Evolutionary conservation across 2,329 filamentous ascomycete species (phyloP), one percentile per base, ranked within the genome.

Genomic region (Ambrosiella beaveri): DNA sequence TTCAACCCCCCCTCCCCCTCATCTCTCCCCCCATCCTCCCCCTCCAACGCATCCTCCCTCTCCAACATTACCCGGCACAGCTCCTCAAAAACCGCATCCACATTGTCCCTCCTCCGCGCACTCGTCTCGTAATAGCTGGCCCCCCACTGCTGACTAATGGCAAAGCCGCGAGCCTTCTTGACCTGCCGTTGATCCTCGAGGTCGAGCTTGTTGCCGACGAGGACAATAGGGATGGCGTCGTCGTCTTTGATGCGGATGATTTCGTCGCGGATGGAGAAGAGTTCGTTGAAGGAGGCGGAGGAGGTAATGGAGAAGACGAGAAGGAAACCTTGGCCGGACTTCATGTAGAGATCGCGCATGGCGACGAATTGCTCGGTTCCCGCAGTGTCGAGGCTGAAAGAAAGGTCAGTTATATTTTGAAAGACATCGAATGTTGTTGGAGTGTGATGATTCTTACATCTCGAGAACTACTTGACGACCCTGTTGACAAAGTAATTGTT

Each of bases 241-340:
- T 91, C 86, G 68, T 90, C 86, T 71, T 95, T 95, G 71, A 94
- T 91, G 61, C 88, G 86, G 61, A 89, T 84, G 62, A 95, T 94
- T 70, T 95, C 88, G 66, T 95, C 88, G 55, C 88, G 84, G 47
- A 95, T 76, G 64, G 86, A 84, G 64, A 81, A 78, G 37, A 95
- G 78, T 70, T 95, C 88, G 64, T 82, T 79, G 45, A 95, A 76
- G n/a, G 88, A 94, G 39, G 86, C 86, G 61, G 79, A 75, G 62
- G 87, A 93, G 15, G 88, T 91, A 67, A 95, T 95, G 71, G 86
- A 91, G 72, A 95, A 95, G 59, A 95, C 89, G 41, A 95, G 78
- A 58, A 95, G 79, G 68, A 95, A 95, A 0, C 89, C 88, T 71
- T 95, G 88, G 58, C 88, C 88, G 44, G 88, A 87, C 68, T 93